Base-by-base conservation (phyloP, 2,329 filamentous ascomycete species). In the Talaromyces sp. region DNA sequence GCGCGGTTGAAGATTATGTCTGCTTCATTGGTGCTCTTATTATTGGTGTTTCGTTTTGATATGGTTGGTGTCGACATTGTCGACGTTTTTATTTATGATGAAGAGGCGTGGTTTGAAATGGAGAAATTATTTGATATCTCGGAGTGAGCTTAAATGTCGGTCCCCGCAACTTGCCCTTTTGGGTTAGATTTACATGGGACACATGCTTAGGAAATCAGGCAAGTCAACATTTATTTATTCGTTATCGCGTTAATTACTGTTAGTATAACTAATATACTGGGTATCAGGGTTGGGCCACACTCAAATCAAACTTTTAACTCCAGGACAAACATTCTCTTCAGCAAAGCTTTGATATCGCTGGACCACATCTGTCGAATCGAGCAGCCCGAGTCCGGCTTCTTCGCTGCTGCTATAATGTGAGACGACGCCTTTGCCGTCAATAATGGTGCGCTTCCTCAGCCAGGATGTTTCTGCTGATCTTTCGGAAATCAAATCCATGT, bases 1-100 rank as follows among this genome's bases (percentile, higher is more conserved):
- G 82, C 76, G 59, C 78, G 76, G 67, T 85, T 86, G 59, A 82
- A 78, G 56, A 87, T 79, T 44, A 86, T 75, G 65, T 86, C 84
- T 50, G 81, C 81, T 62, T 83, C 80, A 18, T 59, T 57, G 23
- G 36, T 34, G 23, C 23, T 23, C 12, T 27, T 60, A 18, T 23
- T 33, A 3, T 31, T n/a, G 27, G n/a, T 9, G 3, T n/a, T n/a
- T 65, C 72, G 27, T 30, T 53, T 31, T 28, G 23, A 31, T 14
- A 18, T 47, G 50, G 28, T 73, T n/a, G 73, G 70, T 30, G 69
- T 65, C 10, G 75, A 69, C 73, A 75, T 75, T 56, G 47, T 56
- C 6, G 18, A 6, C 10, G 8, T 3, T 12, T 31, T 28, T 14
- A 47, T 33, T 8, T 9, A 6, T 50, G 8, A 5, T 27, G 42